Evolutionary conservation across 1,139 yeast genomes (phyloP).

Genomic region (Diutina siamensis): DNA sequence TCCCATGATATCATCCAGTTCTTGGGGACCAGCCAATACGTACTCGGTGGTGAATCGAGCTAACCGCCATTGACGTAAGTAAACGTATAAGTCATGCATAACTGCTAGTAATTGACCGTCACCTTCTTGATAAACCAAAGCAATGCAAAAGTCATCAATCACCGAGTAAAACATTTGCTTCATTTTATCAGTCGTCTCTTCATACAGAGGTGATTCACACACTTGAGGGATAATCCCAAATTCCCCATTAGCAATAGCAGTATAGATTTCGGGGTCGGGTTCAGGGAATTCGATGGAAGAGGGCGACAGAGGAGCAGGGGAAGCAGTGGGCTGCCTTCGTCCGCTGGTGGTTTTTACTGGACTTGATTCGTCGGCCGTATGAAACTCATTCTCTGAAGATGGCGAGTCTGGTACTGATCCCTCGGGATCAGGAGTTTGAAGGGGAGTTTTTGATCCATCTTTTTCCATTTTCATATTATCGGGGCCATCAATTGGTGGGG

Average conservation of each 20-base stretch:
- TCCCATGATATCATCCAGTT: slow-evolving; percentile 35
- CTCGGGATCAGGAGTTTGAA: too few species aligned
- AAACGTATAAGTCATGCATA: slow-evolving; percentile 36
- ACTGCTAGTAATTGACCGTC: slow-evolving; percentile 42
- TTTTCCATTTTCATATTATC: too few species aligned
- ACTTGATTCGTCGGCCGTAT: neutral
- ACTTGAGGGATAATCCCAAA: slow-evolving; percentile 6
- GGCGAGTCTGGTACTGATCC: too few species aligned
- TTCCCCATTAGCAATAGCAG: neutral
- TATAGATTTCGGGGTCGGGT: neutral
- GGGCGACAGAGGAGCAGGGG: neutral
- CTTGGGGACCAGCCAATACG: slow-evolving; percentile 35
- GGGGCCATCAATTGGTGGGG: too few species aligned
- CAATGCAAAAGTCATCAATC: slow-evolving; percentile 43
- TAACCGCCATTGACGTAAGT: slow-evolving; percentile 37
- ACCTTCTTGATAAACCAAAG: slow-evolving; percentile 53
- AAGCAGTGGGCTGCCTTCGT: too few species aligned
- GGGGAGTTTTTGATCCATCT: too few species aligned
- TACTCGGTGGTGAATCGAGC: slow-evolving; percentile 59
- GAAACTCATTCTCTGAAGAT: too few species aligned
- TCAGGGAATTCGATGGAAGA: neutral
- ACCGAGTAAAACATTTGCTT: slow-evolving; percentile 25
- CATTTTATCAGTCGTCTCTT: slow-evolving; percentile 6
- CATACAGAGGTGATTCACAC: neutral
- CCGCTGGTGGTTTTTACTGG: too few species aligned